Evolutionary conservation across 2,329 filamentous ascomycete genomes (phyloP), one percentile per base, ranked within the genome.

Genomic region (Acarospora socialis): DNA sequence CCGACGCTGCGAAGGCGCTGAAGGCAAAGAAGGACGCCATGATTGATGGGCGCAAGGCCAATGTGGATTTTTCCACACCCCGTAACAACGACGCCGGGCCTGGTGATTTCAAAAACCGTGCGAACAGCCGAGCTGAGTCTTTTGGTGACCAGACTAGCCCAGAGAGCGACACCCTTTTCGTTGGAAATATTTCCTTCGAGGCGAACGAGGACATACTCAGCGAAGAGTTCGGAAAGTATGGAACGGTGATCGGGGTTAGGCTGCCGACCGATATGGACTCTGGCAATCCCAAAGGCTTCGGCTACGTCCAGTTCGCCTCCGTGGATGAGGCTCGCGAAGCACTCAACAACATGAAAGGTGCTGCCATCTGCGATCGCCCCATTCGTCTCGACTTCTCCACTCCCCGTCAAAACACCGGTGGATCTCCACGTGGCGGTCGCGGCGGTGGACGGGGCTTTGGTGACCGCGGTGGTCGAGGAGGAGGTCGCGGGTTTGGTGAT

Each of bases 181-280:
- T 93, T 44, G 86, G 84, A 49, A 94, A 94, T 68, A 64, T 94
- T 44, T 76, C 81, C 30, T 94, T 92, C 61, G 74, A 81, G 43
- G 74, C 77, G 48, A 74, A 78, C 49, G 80, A 92, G 63, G 78
- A 86, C 34, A 60, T 65, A 43, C 68, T 94, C 45, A 68, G 66
- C 40, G 71, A 77, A 46, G 74, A 79, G 54, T 93, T 93, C 65
- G 63, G 64, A 47, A 69, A 78, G 45, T 68, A 76, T 46, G 73
- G 73, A 43, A 68, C 65, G 52, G 73, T 90, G 53, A 71, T 77
- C 50, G 80, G 79, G 52, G 73, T 93, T 48, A 80, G 84, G 51
- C 76, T 94, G 40, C 86, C 86, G 31, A 93, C 86, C 37, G 82
- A 94, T 55, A 73, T 65, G 65, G 83, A 92, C 39, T 74, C 74